Base-by-base conservation (phyloP, 345 rosid genomes). In the Gossypium turneri region DNA sequence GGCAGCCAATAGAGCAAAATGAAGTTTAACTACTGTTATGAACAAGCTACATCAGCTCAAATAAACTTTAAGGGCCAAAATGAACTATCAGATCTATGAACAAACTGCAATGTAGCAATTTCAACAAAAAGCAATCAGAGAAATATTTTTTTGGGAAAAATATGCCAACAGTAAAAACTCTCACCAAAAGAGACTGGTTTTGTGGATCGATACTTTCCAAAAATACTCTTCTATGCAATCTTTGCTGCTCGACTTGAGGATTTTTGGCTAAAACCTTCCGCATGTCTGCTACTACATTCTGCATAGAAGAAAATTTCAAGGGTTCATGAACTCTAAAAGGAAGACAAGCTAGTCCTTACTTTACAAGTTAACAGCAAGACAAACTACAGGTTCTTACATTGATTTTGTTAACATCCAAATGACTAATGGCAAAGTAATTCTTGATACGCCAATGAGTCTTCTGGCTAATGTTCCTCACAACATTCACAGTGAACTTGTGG, bases 391-490 rank as follows among this genome's bases (percentile, higher is more conserved):
- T 79, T 73, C 98, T 86, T 76, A 94, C 98, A 66, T 85, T 89
- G 20, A 92, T 82, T 86, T 92, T 94, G 80, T 88, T 83, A 71
- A 85, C 91, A 86, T 94, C 98, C 80, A 92, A 84, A 84, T 94
- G 97, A 85, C 95, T 92, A 86, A 94, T 88, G 73, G 93, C 92
- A 75, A 92, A 83, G 71, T 92, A 83, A 60, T 89, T 90, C 89
- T 94, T 94, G 86, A 94, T 84, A 73, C 97, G 98, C 98, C 98
- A 94, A 84, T 94, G 98, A 63, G 86, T 88, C 82, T 92, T 94
- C 82, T 92, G 98, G 84, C 86, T 94, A 41, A 94, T 94, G 85
- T 94, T 94, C 80, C 97, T 94, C 82, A 94, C 97, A 56, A 94
- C 87, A 79, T 83, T 94, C 7, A 92, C 88, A 17, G 89, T 89